A percentile compares a stretch with the other conserved stretches of the same genome.
phyloP scores from a whole-genome alignment of 768 basidiomycete genomes.

The Phylloporus rhodoxanthus region DNA sequence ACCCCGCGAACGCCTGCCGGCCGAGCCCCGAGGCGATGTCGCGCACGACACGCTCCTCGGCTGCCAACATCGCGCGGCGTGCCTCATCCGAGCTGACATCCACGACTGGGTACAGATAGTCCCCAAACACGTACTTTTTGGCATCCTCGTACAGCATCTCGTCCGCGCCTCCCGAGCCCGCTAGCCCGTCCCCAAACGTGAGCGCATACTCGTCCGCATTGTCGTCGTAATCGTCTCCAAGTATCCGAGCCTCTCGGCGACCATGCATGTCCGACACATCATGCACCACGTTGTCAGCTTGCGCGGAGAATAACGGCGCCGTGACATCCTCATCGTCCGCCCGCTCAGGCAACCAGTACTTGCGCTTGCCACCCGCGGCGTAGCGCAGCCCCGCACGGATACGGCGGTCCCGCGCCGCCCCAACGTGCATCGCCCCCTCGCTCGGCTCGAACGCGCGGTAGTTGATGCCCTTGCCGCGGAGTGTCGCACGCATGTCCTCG shows the following conservation, averaged over 20 bases:
- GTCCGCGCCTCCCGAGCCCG: slow-evolving; percentile 57
- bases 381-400: slow-evolving; percentile 92
- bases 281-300: slow-evolving; percentile 62
- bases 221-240: slow-evolving; percentile 28
- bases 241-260: slow-evolving; percentile 14
- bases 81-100: slow-evolving; percentile 67
- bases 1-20: slow-evolving; percentile 7
- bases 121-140: slow-evolving; percentile 77
- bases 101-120: slow-evolving; percentile 85
- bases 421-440: slow-evolving; percentile 89
- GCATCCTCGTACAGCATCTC: slow-evolving; percentile 75
- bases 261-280: slow-evolving; percentile 50
- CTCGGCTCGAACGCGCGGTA: slow-evolving; percentile 96
- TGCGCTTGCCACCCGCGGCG: slow-evolving; percentile 79
- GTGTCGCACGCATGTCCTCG: slow-evolving; percentile 75
- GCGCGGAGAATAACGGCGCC: slow-evolving; percentile 65
- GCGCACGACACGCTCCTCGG: slow-evolving; percentile 26
- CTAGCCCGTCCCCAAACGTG: slow-evolving; percentile 23
- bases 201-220: slow-evolving; percentile 33
- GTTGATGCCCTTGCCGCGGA: slow-evolving; percentile 86
- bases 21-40: slow-evolving; percentile 14
- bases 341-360: slow-evolving; percentile 91
- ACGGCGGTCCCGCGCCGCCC: slow-evolving; percentile 75
- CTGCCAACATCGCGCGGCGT: slow-evolving; percentile 26
- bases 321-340: slow-evolving; percentile 48